These are phyloP conservation scores for Schizophyllum amplum DNA, from an alignment of 1,284 basidiomycete genomes.

Conservation along the genomic window DNA sequence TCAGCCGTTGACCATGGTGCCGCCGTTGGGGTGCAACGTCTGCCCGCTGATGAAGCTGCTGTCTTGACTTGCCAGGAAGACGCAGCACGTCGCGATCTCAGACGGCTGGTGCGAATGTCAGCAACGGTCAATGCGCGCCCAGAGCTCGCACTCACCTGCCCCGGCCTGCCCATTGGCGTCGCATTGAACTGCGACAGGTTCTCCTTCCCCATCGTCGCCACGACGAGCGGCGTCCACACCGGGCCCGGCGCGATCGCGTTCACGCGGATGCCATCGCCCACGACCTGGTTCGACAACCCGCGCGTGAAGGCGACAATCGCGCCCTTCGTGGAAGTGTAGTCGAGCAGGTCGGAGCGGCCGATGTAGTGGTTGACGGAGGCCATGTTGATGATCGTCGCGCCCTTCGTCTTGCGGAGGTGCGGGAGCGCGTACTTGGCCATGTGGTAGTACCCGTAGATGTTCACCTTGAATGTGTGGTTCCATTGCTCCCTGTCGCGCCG, in stretches of 20 bases:
- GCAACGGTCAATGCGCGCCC: constrained; percentile 30
- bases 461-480: constrained; percentile 41
- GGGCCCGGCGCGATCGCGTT: constrained; percentile 51
- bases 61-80: constrained; percentile 35
- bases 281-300: constrained; percentile 51
- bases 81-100: constrained; percentile 46
- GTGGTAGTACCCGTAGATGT: constrained; percentile 52
- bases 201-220: constrained; percentile 36
- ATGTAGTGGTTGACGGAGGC: constrained; percentile 56
- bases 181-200: constrained; percentile 34
- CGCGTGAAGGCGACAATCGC: constrained; percentile 52
- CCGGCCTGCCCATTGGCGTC: constrained; percentile 14
- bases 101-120: constrained; percentile 40
- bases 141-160: not conserved
- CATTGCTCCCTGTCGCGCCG: not conserved
- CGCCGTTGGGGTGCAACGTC: constrained; percentile 26
- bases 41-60: constrained; percentile 29
- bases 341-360: constrained; percentile 33
- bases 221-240: constrained; percentile 46
- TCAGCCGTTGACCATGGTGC: not conserved
- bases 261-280: constrained; percentile 42
- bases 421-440: constrained; percentile 47
- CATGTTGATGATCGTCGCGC: constrained; percentile 56
- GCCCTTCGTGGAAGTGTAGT: constrained; percentile 48
- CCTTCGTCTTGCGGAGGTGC: constrained; percentile 42